Conservation (phyloP, 257 asterid species). For the Anisodus acutangulus region DNA sequence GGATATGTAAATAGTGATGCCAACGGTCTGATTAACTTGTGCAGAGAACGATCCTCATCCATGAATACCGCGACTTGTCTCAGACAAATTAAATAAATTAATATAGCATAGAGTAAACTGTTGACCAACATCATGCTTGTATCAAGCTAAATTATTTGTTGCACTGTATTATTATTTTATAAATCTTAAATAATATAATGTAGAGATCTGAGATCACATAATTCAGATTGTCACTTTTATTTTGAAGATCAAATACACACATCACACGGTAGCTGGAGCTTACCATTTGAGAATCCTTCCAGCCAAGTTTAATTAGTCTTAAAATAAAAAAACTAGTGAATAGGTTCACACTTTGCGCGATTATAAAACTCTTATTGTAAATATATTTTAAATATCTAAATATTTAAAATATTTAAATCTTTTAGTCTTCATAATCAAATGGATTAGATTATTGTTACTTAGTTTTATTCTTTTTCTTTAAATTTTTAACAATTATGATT, state of each 20-base stretch:
- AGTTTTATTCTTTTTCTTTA: no score
- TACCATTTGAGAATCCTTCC: conserved; percentile 11
- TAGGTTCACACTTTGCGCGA: no score
- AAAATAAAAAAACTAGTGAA: neutral
- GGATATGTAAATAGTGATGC: neutral
- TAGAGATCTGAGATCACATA: conserved; percentile 29
- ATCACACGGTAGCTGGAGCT: conserved; percentile 21
- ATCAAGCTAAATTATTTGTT: conserved; percentile 16
- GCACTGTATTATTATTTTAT: neutral
- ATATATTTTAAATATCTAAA: no score
- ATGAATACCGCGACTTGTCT: conserved; percentile 26
- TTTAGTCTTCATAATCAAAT: no score
- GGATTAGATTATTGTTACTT: no score
- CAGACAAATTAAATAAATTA: conserved; percentile 2
- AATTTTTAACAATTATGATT: no score
- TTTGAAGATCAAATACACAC: conserved; percentile 22
- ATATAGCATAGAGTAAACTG: neutral
- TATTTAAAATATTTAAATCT: no score
- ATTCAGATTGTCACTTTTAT: neutral
- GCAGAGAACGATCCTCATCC: conserved; percentile 1
- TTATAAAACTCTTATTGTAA: no score
- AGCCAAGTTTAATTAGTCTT: neutral
- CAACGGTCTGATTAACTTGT: conserved; percentile 26
- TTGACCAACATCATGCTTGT: neutral
- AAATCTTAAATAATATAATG: neutral